Conservation (phyloP, 345 rosid species). For the Corchorus capsularis region DNA sequence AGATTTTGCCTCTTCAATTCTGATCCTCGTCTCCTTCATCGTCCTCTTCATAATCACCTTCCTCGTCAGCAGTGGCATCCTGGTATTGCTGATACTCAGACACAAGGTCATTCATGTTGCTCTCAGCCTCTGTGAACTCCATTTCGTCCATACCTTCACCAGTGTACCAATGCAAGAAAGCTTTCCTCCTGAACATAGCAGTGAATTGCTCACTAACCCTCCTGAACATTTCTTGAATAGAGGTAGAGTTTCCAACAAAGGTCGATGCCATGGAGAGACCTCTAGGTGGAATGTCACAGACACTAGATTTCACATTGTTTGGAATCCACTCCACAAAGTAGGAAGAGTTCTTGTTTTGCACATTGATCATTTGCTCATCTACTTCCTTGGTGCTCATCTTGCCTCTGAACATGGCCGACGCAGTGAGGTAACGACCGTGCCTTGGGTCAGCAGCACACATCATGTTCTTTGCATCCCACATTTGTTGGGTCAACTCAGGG, state of each 20-base stretch:
- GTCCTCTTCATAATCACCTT: conserved; percentile 21
- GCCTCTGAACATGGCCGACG: conserved; percentile 26
- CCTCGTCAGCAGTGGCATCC: conserved; percentile 34
- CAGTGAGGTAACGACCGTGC: conserved; percentile 28
- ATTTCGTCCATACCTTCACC: no score
- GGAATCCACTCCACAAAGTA: conserved; percentile 36
- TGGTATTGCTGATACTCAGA: conserved; percentile 38
- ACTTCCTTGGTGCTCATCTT: conserved; percentile 31
- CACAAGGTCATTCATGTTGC: conserved; percentile 37
- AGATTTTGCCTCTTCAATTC: not conserved
- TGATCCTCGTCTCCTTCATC: not conserved
- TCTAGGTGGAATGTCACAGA: conserved; percentile 38
- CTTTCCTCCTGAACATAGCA: no score
- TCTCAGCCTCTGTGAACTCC: conserved; percentile 15
- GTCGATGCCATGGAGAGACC: conserved; percentile 39
- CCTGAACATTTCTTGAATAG: conserved; percentile 28
- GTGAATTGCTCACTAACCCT: conserved; percentile 20
- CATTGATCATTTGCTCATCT: conserved; percentile 27
- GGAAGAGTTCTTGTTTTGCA: conserved; percentile 29
- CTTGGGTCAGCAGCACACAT: conserved; percentile 30
- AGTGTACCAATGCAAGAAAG: no score
- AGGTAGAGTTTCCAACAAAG: conserved; percentile 29
- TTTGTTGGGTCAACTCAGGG: conserved; percentile 26
- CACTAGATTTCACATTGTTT: conserved; percentile 39
- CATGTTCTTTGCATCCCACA: conserved; percentile 31